A percentile compares a stretch with the other conserved stretches of the same genome.
Conservation (phyloP, 345 rosid genomes). For the Sisymbrium irio region DNA sequence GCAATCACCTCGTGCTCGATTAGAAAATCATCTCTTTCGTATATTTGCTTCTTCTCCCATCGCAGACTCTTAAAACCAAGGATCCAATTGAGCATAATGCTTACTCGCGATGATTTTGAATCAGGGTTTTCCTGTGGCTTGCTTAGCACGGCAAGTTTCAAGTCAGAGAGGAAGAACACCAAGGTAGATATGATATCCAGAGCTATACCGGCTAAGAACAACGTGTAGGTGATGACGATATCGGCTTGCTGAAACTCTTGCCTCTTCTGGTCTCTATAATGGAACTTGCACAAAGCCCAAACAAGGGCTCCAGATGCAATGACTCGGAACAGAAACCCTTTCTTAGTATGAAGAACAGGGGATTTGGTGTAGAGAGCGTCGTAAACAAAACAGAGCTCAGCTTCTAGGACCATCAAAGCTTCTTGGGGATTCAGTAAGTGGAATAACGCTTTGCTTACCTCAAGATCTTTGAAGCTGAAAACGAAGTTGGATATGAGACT, state of each 20-base stretch:
- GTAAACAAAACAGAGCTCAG: conserved; percentile 38
- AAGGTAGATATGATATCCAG: too few relatives aligned
- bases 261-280: not conserved
- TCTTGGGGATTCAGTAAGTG: not conserved
- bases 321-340: conserved; percentile 8
- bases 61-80: too few relatives aligned
- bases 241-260: not conserved
- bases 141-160: too few relatives aligned
- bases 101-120: too few relatives aligned
- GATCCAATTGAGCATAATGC: too few relatives aligned
- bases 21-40: too few relatives aligned
- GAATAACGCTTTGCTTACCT: conserved; percentile 7
- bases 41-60: too few relatives aligned
- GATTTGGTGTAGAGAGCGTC: conserved; percentile 36
- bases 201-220: too few relatives aligned
- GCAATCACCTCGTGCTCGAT: too few relatives aligned
- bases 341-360: not conserved
- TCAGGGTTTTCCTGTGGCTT: too few relatives aligned
- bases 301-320: not conserved
- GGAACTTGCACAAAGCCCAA: not conserved
- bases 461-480: not conserved
- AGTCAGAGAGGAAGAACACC: too few relatives aligned
- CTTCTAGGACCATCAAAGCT: conserved; percentile 30
- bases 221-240: not conserved
- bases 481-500: not conserved